Evolutionary conservation across 495 filamentous ascomycete species (phyloP), one percentile per base, ranked within the genome.

Genomic region (Penicillium paxilli): DNA sequence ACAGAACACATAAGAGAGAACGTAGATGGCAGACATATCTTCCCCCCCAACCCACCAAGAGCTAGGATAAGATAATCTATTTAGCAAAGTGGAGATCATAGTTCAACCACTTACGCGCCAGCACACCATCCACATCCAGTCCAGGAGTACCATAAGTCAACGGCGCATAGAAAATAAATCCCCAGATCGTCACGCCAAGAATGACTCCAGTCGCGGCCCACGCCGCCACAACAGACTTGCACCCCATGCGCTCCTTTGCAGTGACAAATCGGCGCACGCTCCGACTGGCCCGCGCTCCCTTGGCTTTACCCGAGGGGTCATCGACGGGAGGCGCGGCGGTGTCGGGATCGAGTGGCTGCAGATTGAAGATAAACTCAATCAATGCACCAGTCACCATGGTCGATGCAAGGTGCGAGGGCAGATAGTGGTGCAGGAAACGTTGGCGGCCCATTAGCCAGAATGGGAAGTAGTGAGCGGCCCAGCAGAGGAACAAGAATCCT

Each of bases 31-130:
- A n/a, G n/a, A 22, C 35, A 1, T 14, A 2, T 14, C 30, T 14
- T 32, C 30, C 8, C 30, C 30, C 12, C 8, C 26, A 30, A 30
- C 26, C 26, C 26, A 1, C 26, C 3, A 8, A 30, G n/a, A 28
- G 26, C 26, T 37, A 37, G 14, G 5, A 14, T 4, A 4, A 4
- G 3, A 3, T 24, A 2, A 22, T 61, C 74, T 88, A 98, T 83
- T 98, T 98, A 32, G 94, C 94, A 75, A 98, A 98, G 77, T 98
- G 94, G 69, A 98, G 80, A 73, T 98, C 94, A 69, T 98, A 98
- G 42, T 87, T 87, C 64, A 98, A 77, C 94, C 92, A 98, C 76
- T 96, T 96, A 70, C 94, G 83, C 45, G 89, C 84, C 49, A 87
- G 68, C 37, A 98, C 92, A 62, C 90, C 80, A 9, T 86, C 85